Conservation (phyloP, 768 basidiomycete species). For the Termitomyces eurrhizus region DNA sequence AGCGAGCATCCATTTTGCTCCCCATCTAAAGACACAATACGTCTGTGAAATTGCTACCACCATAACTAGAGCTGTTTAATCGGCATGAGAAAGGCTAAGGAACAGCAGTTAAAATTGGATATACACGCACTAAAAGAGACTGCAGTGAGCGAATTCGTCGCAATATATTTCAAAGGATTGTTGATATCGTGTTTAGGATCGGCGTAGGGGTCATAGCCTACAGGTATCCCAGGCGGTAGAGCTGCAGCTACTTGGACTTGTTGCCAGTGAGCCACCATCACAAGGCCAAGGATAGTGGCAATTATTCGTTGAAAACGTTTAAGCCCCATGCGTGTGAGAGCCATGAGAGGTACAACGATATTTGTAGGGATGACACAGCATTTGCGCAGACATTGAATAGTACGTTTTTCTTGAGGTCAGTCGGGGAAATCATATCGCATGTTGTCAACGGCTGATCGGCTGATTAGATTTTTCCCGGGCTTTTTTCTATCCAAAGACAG, state of each 20-base stretch:
- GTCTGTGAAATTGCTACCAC: slow-evolving; percentile 42
- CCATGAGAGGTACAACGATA: not conserved
- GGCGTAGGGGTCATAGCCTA: slow-evolving; percentile 32
- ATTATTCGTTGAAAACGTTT: not conserved
- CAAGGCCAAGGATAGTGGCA: slow-evolving; percentile 1
- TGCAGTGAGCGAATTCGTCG: slow-evolving; percentile 47
- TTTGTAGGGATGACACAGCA: not conserved
- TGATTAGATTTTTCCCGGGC: not conserved
- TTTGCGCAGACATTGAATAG: not conserved
- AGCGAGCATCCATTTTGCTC: slow-evolving; percentile 55
- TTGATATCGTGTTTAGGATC: slow-evolving; percentile 50
- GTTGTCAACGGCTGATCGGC: not conserved
- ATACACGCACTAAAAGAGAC: slow-evolving; percentile 20
- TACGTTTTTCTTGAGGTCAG: not conserved
- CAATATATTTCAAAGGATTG: slow-evolving; percentile 54
- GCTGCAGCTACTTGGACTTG: not conserved
- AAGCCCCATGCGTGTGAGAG: not conserved
- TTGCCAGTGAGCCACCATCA: slow-evolving; percentile 1
- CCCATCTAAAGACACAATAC: slow-evolving; percentile 36
- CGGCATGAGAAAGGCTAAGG: not conserved
- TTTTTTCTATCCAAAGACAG: not conserved
- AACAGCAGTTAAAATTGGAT: not conserved
- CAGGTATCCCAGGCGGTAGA: not conserved
- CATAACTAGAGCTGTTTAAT: slow-evolving; percentile 31
- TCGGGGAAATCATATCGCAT: not conserved